Conservation (phyloP, 164 flowering plant genomes). For the Aristolochia fimbriata region DNA sequence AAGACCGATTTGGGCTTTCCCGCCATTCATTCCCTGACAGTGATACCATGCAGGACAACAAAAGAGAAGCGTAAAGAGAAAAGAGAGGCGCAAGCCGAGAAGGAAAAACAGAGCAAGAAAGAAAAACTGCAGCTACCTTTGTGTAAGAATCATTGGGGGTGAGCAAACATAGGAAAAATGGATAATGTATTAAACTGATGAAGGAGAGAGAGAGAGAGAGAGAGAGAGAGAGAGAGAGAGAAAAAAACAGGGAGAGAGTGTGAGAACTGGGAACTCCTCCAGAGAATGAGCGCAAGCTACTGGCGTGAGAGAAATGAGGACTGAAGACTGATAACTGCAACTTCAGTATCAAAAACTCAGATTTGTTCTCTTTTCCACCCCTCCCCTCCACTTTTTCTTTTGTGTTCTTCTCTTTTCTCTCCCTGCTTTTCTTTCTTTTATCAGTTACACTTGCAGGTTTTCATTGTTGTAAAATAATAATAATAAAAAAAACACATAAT, state of each 20-base stretch:
- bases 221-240: too few relatives aligned
- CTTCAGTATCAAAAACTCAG: slow-evolving; percentile 1
- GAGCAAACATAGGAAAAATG: neutral
- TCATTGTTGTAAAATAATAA: neutral
- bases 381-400: too few relatives aligned
- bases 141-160: slow-evolving; percentile 5
- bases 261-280: too few relatives aligned
- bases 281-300: too few relatives aligned
- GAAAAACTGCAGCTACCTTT: neutral
- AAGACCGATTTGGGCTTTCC: slow-evolving; percentile 29
- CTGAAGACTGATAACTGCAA: neutral
- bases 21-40: slow-evolving; percentile 55
- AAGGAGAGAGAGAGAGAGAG: neutral
- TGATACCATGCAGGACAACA: slow-evolving; percentile 32
- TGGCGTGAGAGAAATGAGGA: too few relatives aligned
- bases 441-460: neutral
- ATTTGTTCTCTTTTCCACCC: neutral
- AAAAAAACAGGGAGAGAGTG: too few relatives aligned
- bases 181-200: slow-evolving; percentile 4
- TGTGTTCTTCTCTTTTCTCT: neutral
- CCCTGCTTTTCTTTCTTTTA: neutral
- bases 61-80: slow-evolving; percentile 8
- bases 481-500: slow-evolving; percentile 9
- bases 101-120: slow-evolving; percentile 2
- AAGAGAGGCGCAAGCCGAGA: slow-evolving; percentile 10